These are phyloP conservation scores for Strobilomyces echinocephalus DNA, from an alignment of 768 basidiomycete species.

Conservation along the genomic window DNA sequence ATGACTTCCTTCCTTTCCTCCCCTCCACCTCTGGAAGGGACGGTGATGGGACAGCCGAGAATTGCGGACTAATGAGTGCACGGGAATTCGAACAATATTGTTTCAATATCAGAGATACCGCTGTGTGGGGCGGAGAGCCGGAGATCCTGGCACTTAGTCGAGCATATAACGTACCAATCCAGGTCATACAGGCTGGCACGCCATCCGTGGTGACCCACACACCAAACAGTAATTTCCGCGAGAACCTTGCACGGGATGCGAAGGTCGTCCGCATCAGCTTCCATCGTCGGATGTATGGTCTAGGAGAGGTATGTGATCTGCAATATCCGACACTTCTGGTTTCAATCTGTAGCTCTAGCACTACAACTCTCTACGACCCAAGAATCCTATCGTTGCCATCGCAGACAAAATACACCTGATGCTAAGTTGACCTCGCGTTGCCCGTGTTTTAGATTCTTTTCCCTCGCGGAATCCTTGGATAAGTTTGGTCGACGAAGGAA, in stretches of 20 bases:
- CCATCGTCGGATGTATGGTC: slow-evolving; percentile 89
- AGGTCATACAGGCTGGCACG: slow-evolving; percentile 80
- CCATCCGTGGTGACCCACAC: slow-evolving; percentile 84
- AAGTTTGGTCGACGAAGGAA: not conserved
- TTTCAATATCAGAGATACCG: slow-evolving; percentile 68
- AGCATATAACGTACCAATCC: slow-evolving; percentile 78
- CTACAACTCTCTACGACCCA: slow-evolving; percentile 80
- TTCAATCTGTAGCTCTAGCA: slow-evolving; percentile 47
- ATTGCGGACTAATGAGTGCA: slow-evolving; percentile 65
- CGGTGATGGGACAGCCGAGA: slow-evolving; percentile 51
- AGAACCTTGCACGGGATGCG: slow-evolving; percentile 27
- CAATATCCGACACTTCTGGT: not conserved
- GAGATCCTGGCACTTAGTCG: slow-evolving; percentile 89
- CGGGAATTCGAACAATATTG: slow-evolving; percentile 73
- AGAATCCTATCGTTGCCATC: slow-evolving; percentile 26
- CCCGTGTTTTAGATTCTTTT: not conserved
- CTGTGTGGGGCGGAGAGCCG: slow-evolving; percentile 96
- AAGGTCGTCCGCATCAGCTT: slow-evolving; percentile 76
- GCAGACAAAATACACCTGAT: slow-evolving; percentile 30
- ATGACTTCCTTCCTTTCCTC: slow-evolving; percentile 92
- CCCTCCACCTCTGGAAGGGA: slow-evolving; percentile 72
- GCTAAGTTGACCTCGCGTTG: slow-evolving; percentile 19
- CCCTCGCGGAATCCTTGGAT: not conserved
- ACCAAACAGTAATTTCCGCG: slow-evolving; percentile 38
- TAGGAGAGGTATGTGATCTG: slow-evolving; percentile 75